Evolutionary conservation across 2,329 filamentous ascomycete species (phyloP).

Genomic region (Drechslerella coelobrocha): DNA sequence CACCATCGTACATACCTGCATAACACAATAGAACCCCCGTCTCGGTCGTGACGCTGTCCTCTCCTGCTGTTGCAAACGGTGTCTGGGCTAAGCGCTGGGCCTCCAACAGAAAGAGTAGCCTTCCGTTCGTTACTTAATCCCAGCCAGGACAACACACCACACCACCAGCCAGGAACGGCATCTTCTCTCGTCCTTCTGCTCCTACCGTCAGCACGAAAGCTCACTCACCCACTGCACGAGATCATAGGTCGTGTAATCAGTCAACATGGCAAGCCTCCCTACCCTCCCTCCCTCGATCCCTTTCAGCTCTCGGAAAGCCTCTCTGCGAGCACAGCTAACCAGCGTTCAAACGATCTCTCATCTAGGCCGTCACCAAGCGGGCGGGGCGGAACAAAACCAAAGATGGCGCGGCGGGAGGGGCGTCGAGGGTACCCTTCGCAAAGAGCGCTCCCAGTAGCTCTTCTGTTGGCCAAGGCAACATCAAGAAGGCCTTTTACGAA

Average conservation of each 20-base stretch:
- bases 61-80: not conserved
- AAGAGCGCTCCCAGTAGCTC: conserved; percentile 59
- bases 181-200: conserved; percentile 10
- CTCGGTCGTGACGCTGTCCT: conserved; percentile 69
- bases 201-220: conserved; percentile 19
- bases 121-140: not conserved
- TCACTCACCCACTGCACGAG: conserved; percentile 23
- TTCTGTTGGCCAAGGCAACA: conserved; percentile 68
- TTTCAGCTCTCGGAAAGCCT: conserved; percentile 1
- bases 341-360: conserved; percentile 9
- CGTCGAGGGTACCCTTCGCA: conserved; percentile 56
- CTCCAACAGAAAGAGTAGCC: no score
- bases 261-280: conserved; percentile 32
- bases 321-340: conserved; percentile 21
- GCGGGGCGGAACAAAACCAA: conserved; percentile 64
- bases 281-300: conserved; percentile 10
- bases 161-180: not conserved
- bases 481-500: conserved; percentile 96
- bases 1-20: not conserved
- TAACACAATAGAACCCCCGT: conserved; percentile 12
- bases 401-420: conserved; percentile 58
- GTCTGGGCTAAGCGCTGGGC: conserved; percentile 2
- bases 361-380: conserved; percentile 65
- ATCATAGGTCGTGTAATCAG: conserved; percentile 27
- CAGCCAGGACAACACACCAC: conserved; percentile 4